Percentiles rank a stretch among this genome's conserved stretches.
phyloP scores from a whole-genome alignment of 2,329 filamentous ascomycete genomes.

The Bipolaris cookei region DNA sequence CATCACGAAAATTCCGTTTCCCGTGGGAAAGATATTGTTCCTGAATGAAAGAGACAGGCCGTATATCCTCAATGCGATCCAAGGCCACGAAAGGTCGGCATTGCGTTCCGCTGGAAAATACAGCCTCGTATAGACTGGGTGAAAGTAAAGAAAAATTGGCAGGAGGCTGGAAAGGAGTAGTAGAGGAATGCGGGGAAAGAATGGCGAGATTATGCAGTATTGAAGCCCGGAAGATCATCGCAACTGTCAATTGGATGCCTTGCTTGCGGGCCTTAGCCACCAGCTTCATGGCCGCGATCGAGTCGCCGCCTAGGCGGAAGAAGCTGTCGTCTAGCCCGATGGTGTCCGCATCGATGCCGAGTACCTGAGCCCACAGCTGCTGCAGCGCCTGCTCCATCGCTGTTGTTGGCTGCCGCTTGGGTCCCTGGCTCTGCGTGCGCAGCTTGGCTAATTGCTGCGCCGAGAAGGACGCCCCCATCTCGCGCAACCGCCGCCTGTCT shows the following conservation, averaged over 20 bases:
- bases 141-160: not conserved
- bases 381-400: not conserved
- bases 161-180: not conserved
- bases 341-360: slow-evolving; percentile 2
- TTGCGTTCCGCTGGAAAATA: not conserved
- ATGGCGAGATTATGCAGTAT: not conserved
- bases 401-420: not conserved
- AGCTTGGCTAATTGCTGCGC: slow-evolving; percentile 4
- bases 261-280: no score
- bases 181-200: not conserved
- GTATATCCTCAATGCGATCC: not conserved
- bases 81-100: not conserved
- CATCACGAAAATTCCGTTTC: not conserved
- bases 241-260: not conserved
- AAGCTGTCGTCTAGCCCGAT: slow-evolving; percentile 19
- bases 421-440: not conserved
- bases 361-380: slow-evolving; percentile 5
- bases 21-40: not conserved
- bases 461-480: slow-evolving; percentile 3
- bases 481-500: slow-evolving; percentile 27
- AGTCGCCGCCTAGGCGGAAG: slow-evolving; percentile 20
- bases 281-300: slow-evolving; percentile 16
- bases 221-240: not conserved
- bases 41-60: not conserved
- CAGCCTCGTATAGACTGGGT: not conserved